Evolutionary conservation across 306 rosid species (phyloP), one percentile per base, ranked within the genome.

Genomic region (Cicer chorassanicum): DNA sequence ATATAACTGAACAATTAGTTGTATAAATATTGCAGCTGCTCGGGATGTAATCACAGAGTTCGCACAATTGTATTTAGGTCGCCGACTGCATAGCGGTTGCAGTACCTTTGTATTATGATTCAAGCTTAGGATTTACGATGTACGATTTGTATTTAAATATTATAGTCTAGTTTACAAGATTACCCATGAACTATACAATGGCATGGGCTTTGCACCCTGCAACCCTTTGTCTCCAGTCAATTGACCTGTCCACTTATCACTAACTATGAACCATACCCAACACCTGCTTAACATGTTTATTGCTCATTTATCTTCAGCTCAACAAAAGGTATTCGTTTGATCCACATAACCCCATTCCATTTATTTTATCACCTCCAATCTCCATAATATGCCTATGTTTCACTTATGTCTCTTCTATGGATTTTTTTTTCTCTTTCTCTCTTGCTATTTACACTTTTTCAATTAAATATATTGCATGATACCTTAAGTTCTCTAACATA

Each of bases 401-500:
- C 48, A n/a, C 11, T 2, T 46, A 38, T 68, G 39, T 3, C 44
- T 59, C 48, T 10, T 40, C 18, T 44, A 54, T 36, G 8, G 54
- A 18, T 29, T 38, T 48, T 21, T 54, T 1, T 18, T 50, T 57
- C 15, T 65, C 8, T 24, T 16, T 16, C 45, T 68, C 43, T 49
- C 63, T 56, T 16, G 11, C 48, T 16, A 15, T 67, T 34, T 6
- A 29, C 43, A 65, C 12, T 10, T 7, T 50, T 60, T 72, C 64
- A 67, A 7, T 24, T 75, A 55, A 44, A 46, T 19, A 9, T 19
- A 55, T 46, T 18, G 8, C n/a, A 48, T 8, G 76, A 68, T 82
- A 91, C 98, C 98, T 84, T 89, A 21, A 89, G 74, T 83, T 91
- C 89, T 72, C 81, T 74, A 18, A 53, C 68, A 76, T 82, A 82